phyloP scores from a whole-genome alignment of 495 filamentous ascomycete genomes.

The Talaromyces proteolyticus region DNA sequence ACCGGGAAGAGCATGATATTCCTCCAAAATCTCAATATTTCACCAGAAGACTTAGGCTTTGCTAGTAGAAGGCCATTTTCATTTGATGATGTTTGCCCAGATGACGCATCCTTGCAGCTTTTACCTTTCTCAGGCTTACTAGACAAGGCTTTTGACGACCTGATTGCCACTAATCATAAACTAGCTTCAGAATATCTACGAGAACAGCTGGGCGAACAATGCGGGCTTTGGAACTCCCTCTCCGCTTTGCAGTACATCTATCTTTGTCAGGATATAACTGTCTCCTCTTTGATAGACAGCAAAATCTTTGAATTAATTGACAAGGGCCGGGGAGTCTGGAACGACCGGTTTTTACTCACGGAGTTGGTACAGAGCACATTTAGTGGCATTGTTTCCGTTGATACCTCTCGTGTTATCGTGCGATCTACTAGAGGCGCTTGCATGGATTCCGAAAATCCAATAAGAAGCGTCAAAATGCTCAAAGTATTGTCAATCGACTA shows the following conservation, averaged over 20 bases:
- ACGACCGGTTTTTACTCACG: conserved; percentile 75
- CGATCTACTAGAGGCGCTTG: conserved; percentile 22
- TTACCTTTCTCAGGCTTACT: conserved; percentile 75
- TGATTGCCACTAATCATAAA: conserved; percentile 69
- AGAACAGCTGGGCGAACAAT: conserved; percentile 59
- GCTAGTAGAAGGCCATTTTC: conserved; percentile 37
- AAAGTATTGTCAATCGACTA: conserved; percentile 53
- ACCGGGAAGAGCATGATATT: conserved; percentile 87
- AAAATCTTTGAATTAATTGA: conserved; percentile 77
- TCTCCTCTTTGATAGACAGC: conserved; percentile 54
- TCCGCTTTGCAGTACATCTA: conserved; percentile 67
- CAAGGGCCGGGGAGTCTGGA: conserved; percentile 59
- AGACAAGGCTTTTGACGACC: conserved; percentile 56
- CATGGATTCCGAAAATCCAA: conserved; percentile 8
- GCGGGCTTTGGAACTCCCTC: conserved; percentile 59
- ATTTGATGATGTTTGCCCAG: conserved; percentile 48
- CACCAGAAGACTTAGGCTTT: conserved; percentile 11
- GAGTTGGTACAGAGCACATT: conserved; percentile 71
- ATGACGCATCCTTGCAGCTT: conserved; percentile 24
- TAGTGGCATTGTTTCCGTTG: conserved; percentile 38
- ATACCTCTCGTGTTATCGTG: conserved; percentile 54
- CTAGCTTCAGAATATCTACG: conserved; percentile 59
- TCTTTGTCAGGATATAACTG: conserved; percentile 63
- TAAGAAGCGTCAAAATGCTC: conserved; percentile 44
- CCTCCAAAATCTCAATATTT: conserved; percentile 52